These are phyloP conservation scores for Fusarium continuum DNA, from an alignment of 2,329 filamentous ascomycete species.

Conservation along the genomic window DNA sequence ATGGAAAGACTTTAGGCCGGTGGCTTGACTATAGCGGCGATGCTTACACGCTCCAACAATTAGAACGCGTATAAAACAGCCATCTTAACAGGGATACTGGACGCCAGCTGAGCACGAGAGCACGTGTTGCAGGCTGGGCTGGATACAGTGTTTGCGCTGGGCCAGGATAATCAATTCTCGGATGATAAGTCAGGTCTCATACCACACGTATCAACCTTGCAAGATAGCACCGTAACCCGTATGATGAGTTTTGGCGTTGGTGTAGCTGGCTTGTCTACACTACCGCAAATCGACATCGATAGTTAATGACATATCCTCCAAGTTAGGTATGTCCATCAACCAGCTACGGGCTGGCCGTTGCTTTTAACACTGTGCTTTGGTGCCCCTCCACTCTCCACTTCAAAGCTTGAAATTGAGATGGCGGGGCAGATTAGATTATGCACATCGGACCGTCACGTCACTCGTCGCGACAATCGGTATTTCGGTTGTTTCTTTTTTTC, in stretches of 20 bases:
- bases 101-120: slow-evolving; percentile 32
- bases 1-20: slow-evolving; percentile 29
- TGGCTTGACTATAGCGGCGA: slow-evolving; percentile 35
- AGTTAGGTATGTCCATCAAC: neutral
- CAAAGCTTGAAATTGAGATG: slow-evolving; percentile 37
- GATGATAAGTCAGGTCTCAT: neutral
- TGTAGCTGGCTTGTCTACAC: slow-evolving; percentile 24
- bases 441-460: slow-evolving; percentile 42
- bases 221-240: neutral
- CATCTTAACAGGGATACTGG: slow-evolving; percentile 4
- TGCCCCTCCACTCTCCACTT: slow-evolving; percentile 37
- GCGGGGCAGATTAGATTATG: slow-evolving; percentile 40
- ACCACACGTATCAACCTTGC: neutral
- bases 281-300: slow-evolving; percentile 6
- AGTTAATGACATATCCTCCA: neutral
- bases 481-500: slow-evolving; percentile 25
- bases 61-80: slow-evolving; percentile 30
- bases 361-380: slow-evolving; percentile 11
- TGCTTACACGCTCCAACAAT: slow-evolving; percentile 33
- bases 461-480: slow-evolving; percentile 36
- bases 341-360: neutral
- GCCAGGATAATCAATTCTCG: neutral
- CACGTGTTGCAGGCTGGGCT: slow-evolving; percentile 26
- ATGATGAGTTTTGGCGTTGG: neutral
- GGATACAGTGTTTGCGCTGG: slow-evolving; percentile 15